Evolutionary conservation across 2,329 filamentous ascomycete species (phyloP), one percentile per base, ranked within the genome.

Genomic region (Cryphonectria naterciae): DNA sequence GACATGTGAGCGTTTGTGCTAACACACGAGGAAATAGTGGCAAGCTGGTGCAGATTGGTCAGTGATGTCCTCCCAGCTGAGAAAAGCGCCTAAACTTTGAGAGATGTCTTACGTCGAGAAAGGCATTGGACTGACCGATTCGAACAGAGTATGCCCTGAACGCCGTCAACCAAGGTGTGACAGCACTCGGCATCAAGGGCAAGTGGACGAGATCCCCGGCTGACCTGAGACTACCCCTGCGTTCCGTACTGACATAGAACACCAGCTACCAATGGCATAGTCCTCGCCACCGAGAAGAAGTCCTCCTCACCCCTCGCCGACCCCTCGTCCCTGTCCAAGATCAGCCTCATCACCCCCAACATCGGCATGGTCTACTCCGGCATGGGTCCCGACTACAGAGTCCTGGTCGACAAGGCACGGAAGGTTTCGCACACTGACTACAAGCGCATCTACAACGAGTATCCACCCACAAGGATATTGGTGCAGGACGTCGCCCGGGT

Each of bases 391-490:
- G 96, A 99, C 83, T 99, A 98, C 86, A 91, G 96, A 82, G 94
- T 99, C 70, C 89, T 99, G 68, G 96, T 98, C 77, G 96, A 99
- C 87, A 95, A 95, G 83, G 96, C 96, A 77, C 94, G 96, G 80
- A 99, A 98, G 84, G 96, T 98, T 76, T 97, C 95, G 70, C 96
- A 99, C 85, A 97, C 96, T 64, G 92, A 91, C 82, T 99, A 99
- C 91, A 99, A 99, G 90, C 94, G 96, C 83, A 95, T 99, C 86
- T 99, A 99, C 88, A 99, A 99, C 85, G 96, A 99, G 85, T 99
- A 99, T 85, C 96, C 96, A n/a, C 96, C 96, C 7, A 99, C 96
- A 70, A 91, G 96, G 82, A 99, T 99, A 92, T 89, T 99, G 85
- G 96, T 99, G 70, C 96, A 99, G 84, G 96, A 99, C 79, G 95